Percentiles rank a stretch among this genome's conserved stretches.
Evolutionary conservation across 2,329 filamentous ascomycete species (phyloP).

Genomic region (Trichophyton rubrum): DNA sequence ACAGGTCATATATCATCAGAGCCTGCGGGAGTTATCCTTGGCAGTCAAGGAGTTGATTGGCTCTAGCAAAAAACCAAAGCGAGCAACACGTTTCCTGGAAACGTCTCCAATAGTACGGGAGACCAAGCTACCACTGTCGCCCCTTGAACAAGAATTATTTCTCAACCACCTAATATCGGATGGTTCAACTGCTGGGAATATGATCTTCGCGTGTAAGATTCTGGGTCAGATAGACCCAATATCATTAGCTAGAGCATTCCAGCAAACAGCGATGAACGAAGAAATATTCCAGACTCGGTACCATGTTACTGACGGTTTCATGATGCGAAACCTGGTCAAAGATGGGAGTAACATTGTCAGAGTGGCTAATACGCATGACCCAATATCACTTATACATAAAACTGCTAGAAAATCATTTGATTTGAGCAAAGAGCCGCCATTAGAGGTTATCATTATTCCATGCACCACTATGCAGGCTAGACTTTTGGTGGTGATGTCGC

Average conservation of each 20-base stretch:
- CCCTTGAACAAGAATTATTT: background rate
- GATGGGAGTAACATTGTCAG: background rate
- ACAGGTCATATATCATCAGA: background rate
- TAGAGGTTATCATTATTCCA: background rate
- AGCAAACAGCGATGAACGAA: background rate
- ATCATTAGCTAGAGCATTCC: background rate
- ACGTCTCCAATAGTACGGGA: background rate
- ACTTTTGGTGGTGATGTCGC: conserved; percentile 3
- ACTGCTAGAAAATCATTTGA: background rate
- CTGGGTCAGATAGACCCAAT: background rate
- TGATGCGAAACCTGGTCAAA: background rate
- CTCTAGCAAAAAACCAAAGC: background rate
- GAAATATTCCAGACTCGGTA: background rate
- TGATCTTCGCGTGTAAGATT: background rate
- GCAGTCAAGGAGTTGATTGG: background rate
- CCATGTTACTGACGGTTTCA: background rate
- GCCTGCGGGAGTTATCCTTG: background rate
- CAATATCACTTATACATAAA: background rate
- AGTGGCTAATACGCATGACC: background rate
- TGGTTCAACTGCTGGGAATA: background rate
- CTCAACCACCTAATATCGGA: background rate
- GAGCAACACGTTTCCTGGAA: background rate
- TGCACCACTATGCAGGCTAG: background rate
- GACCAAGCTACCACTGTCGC: background rate
- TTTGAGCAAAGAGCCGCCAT: background rate